Evolutionary conservation across 2,329 filamentous ascomycete species (phyloP), one percentile per base, ranked within the genome.

Genomic region (Diaporthe humulicola): DNA sequence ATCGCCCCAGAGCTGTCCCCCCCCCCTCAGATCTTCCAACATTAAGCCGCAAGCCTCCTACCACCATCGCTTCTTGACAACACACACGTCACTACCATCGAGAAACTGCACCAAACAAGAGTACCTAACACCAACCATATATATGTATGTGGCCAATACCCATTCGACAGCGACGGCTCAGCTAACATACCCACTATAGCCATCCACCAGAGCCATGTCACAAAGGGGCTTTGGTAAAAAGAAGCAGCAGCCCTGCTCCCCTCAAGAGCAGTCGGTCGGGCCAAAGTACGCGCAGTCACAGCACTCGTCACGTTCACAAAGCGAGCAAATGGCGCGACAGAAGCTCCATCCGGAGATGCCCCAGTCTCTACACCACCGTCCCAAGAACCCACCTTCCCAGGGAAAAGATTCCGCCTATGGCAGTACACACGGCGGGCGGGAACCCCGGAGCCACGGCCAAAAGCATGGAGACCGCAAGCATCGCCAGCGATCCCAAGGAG

Each of bases 261-360:
- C 1, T 48, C 7, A 1, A 48, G n/a, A 48, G 0, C 19, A 2
- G 22, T n/a, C 45, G 8, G n/a, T 22, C 1, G 2, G 8, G 7
- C 2, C 22, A n/a, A n/a, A n/a, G n/a, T n/a, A n/a, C n/a, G n/a
- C n/a, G n/a, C n/a, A n/a, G n/a, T n/a, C n/a, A n/a, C n/a, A n/a
- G n/a, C n/a, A n/a, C n/a, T n/a, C n/a, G n/a, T n/a, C n/a, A n/a
- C n/a, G n/a, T n/a, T n/a, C n/a, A n/a, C n/a, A n/a, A n/a, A n/a
- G n/a, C n/a, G n/a, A n/a, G n/a, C n/a, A n/a, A n/a, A n/a, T n/a
- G n/a, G n/a, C n/a, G n/a, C n/a, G n/a, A 5, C 54, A 22, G 28
- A 17, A 22, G 15, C 10, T 22, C 4, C 17, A 19, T 4, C 7
- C 17, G 19, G 8, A 48, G 19, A n/a, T 22, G 17, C 1, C 0